A percentile compares a stretch with the other conserved stretches of the same genome.
Evolutionary conservation across 2,329 filamentous ascomycete genomes (phyloP).

Genomic region (Geosmithia putterillii): DNA sequence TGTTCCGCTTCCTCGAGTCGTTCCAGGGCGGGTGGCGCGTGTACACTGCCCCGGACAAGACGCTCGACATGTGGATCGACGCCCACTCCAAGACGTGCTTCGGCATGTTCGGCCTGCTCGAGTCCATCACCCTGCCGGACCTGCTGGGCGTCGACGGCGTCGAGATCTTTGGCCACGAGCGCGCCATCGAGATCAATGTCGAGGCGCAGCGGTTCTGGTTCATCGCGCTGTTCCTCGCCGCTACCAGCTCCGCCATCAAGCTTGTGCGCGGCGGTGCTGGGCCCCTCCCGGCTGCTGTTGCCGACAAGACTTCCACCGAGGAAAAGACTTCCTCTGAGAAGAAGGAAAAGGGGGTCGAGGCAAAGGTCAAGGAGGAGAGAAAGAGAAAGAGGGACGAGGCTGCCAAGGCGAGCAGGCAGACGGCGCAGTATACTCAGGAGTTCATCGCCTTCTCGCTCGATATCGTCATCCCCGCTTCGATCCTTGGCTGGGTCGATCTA

Average conservation of each 20-base stretch:
- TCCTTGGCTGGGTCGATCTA: slow-evolving; percentile 47
- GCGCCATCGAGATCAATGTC: slow-evolving; percentile 32
- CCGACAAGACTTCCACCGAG: too few species aligned
- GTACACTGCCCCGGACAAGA: slow-evolving; percentile 16
- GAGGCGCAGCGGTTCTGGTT: slow-evolving; percentile 64
- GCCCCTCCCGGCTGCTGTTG: not conserved
- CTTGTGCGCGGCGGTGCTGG: slow-evolving; percentile 16
- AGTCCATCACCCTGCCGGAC: slow-evolving; percentile 51
- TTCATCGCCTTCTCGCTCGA: slow-evolving; percentile 48
- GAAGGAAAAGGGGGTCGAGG: slow-evolving; percentile 8
- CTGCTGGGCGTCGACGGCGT: slow-evolving; percentile 27
- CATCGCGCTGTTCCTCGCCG: slow-evolving; percentile 41
- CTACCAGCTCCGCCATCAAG: slow-evolving; percentile 28
- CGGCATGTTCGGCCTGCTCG: slow-evolving; percentile 55
- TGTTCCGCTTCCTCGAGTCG: slow-evolving; percentile 55
- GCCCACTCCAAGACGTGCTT: slow-evolving; percentile 45
- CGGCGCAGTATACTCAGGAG: slow-evolving; percentile 26
- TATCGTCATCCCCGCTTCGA: slow-evolving; percentile 45
- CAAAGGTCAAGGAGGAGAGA: slow-evolving; percentile 16
- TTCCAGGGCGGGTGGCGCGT: slow-evolving; percentile 37
- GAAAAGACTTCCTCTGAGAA: slow-evolving; percentile 6
- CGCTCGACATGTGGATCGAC: slow-evolving; percentile 33
- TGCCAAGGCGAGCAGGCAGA: slow-evolving; percentile 14
- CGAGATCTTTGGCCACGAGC: slow-evolving; percentile 37
- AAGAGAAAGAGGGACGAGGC: slow-evolving; percentile 19